Percentiles rank a stretch among this genome's conserved stretches.
phyloP scores from a whole-genome alignment of 1,284 basidiomycete genomes.

The Boletellus deceptivus region DNA sequence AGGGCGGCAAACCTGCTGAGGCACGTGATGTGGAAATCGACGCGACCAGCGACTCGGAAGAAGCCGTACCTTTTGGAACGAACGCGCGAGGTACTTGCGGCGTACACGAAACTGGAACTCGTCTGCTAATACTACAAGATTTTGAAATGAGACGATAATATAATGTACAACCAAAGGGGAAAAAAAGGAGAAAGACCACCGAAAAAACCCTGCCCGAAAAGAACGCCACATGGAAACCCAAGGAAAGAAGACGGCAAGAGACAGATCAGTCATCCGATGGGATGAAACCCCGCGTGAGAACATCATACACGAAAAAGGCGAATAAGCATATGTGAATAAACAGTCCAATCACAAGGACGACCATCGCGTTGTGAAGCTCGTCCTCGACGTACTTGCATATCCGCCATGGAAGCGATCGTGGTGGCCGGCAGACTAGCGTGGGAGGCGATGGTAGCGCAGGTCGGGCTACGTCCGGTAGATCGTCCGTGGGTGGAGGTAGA shows the following conservation, averaged over 20 bases:
- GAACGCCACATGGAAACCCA: slow-evolving; percentile 15
- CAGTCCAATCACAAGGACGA: slow-evolving; percentile 25
- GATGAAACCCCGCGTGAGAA: slow-evolving; percentile 25
- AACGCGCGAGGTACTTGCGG: no score
- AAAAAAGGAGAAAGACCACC: neutral
- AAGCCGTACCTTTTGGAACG: no score
- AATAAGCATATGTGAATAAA: slow-evolving; percentile 30
- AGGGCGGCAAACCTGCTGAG: no score
- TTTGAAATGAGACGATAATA: neutral
- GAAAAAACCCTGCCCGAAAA: slow-evolving; percentile 1
- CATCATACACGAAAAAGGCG: slow-evolving; percentile 32
- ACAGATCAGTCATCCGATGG: slow-evolving; percentile 25
- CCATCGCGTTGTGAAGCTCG: slow-evolving; percentile 30
- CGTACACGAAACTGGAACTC: neutral
- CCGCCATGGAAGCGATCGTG: slow-evolving; percentile 12
- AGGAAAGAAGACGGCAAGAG: neutral
- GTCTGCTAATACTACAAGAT: slow-evolving; percentile 19
- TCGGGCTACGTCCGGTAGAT: neutral
- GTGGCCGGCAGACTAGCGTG: neutral
- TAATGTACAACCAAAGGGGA: neutral
- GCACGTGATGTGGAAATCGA: neutral
- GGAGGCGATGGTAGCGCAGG: neutral
- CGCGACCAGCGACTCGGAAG: no score
- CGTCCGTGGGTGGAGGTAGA: neutral
- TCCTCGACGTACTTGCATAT: slow-evolving; percentile 24